Evolutionary conservation across 2,329 filamentous ascomycete species (phyloP).

Genomic region (Rutstroemia sp.): DNA sequence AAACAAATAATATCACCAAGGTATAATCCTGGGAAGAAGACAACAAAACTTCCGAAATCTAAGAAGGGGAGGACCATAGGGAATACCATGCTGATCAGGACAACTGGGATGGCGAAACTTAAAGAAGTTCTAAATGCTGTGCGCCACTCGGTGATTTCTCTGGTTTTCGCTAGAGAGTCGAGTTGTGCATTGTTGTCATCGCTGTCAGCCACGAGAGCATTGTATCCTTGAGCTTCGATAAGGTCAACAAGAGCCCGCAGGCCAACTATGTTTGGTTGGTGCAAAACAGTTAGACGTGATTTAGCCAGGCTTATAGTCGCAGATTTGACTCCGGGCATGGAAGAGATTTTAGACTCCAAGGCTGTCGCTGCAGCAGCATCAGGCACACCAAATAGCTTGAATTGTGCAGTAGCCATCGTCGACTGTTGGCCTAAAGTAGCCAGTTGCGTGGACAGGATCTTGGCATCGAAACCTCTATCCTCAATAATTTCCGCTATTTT

Average conservation of each 20-base stretch:
- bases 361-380: conserved; percentile 64
- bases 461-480: conserved; percentile 81
- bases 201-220: conserved; percentile 81
- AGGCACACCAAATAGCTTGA: conserved; percentile 76
- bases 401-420: conserved; percentile 57
- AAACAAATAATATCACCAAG: conserved; percentile 84
- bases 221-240: conserved; percentile 76
- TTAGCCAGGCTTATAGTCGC: conserved; percentile 67
- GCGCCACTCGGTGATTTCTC: conserved; percentile 91
- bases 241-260: conserved; percentile 75
- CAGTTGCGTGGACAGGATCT: conserved; percentile 67
- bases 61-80: conserved; percentile 74
- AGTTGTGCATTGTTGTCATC: conserved; percentile 97
- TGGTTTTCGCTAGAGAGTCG: conserved; percentile 91
- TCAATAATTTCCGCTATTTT: conserved; percentile 80
- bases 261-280: conserved; percentile 65
- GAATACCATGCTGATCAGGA: conserved; percentile 86
- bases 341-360: conserved; percentile 60
- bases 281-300: conserved; percentile 65
- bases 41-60: conserved; percentile 64
- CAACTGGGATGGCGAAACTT: conserved; percentile 81
- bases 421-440: conserved; percentile 47
- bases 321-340: conserved; percentile 64
- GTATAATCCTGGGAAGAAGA: conserved; percentile 68
- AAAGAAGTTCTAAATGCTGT: conserved; percentile 71